phyloP scores from a whole-genome alignment of 805 yeast genomes.

The Yamadazyma sp. region DNA sequence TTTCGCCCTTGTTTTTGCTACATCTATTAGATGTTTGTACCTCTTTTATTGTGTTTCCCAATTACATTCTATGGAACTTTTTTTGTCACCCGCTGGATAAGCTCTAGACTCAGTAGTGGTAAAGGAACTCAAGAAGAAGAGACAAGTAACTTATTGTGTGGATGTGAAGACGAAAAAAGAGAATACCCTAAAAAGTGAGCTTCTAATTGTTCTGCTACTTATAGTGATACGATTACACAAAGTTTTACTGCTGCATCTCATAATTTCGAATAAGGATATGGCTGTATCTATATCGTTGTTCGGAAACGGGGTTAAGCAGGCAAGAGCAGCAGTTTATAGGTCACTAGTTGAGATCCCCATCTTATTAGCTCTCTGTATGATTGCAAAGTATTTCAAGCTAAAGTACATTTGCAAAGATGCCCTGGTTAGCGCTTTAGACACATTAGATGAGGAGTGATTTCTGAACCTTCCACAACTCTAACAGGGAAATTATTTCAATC shows the following conservation, averaged over 20 bases:
- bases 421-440: too few species aligned
- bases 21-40: conserved; percentile 51
- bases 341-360: conserved; percentile 61
- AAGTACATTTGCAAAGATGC: conserved; percentile 29
- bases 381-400: conserved; percentile 33
- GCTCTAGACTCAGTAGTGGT: conserved; percentile 4
- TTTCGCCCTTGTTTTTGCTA: conserved; percentile 47
- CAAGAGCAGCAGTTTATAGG: conserved; percentile 61
- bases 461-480: too few species aligned
- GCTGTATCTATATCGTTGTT: conserved; percentile 54
- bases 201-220: conserved; percentile 37
- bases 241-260: conserved; percentile 58
- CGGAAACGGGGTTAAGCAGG: conserved; percentile 51
- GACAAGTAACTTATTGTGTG: conserved; percentile 27
- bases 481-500: too few species aligned
- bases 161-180: conserved; percentile 34
- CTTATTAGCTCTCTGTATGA: conserved; percentile 36
- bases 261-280: conserved; percentile 55
- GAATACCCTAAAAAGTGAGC: conserved; percentile 19
- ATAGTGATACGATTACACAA: conserved; percentile 46
- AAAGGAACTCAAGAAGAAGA: conserved; percentile 13
- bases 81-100: conserved; percentile 26
- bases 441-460: too few species aligned
- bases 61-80: conserved; percentile 49
- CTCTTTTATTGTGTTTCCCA: conserved; percentile 47